Percentiles rank a stretch among this genome's conserved stretches.
Evolutionary conservation across 257 asterid genomes (phyloP).

Genomic region (Gentiana straminea): DNA sequence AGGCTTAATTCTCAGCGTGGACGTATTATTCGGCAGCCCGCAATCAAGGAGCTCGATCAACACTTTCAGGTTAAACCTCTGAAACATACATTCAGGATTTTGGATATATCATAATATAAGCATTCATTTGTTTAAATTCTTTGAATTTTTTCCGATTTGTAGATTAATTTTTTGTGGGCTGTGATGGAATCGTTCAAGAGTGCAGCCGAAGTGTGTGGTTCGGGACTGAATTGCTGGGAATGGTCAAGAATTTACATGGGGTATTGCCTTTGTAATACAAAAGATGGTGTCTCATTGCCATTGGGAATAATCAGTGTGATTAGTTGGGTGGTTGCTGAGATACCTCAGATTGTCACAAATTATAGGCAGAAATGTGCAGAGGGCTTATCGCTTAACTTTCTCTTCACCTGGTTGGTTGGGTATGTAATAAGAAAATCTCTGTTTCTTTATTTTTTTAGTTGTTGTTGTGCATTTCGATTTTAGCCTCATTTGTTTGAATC

Average conservation of each 20-base stretch:
- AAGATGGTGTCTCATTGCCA: constrained; percentile 12
- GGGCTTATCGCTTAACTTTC: constrained; percentile 51
- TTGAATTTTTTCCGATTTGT: neutral
- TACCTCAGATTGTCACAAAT: constrained; percentile 64
- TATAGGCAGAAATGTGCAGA: constrained; percentile 41
- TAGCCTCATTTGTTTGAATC: neutral
- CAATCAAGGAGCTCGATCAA: too few species aligned
- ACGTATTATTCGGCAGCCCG: too few species aligned
- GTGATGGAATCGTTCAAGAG: neutral
- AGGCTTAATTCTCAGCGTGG: too few species aligned
- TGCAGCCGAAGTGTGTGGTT: neutral
- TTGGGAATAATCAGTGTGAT: constrained; percentile 53
- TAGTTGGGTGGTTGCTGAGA: constrained; percentile 64
- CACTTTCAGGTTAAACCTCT: too few species aligned
- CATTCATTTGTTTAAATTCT: neutral
- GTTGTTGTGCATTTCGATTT: neutral
- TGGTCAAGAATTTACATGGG: constrained; percentile 10
- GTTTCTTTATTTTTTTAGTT: neutral
- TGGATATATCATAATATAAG: too few species aligned
- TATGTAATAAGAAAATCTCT: constrained; percentile 12
- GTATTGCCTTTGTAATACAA: constrained; percentile 9
- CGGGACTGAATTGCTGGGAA: constrained; percentile 8
- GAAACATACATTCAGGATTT: too few species aligned
- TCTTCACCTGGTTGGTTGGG: constrained; percentile 67
- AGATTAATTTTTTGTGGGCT: neutral